phyloP scores from a whole-genome alignment of 352 stramenopile species.

The Aphanomyces stellatus region DNA sequence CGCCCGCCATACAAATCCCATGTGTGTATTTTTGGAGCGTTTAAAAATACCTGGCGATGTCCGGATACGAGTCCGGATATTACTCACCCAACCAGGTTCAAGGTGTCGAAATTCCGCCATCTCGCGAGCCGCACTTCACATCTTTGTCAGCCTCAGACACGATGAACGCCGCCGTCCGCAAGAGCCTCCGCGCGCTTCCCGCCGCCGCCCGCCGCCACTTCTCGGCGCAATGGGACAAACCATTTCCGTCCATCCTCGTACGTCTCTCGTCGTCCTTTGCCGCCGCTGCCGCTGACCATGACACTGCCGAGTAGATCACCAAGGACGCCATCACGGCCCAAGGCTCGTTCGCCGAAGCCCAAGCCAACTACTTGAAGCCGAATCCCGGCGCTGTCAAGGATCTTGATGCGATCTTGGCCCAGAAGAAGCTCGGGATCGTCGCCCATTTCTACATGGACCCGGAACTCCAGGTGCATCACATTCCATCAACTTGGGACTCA shows the following conservation, averaged over 20 bases:
- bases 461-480: constrained; percentile 85
- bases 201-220: background rate
- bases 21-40: no score
- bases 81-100: background rate
- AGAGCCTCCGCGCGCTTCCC: background rate
- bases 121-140: background rate
- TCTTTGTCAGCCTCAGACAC: background rate
- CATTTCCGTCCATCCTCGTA: constrained; percentile 74
- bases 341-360: constrained; percentile 82
- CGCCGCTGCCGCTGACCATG: background rate
- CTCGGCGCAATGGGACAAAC: constrained; percentile 42
- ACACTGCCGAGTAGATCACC: constrained; percentile 38
- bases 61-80: background rate
- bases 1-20: no score
- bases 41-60: background rate
- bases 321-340: constrained; percentile 63
- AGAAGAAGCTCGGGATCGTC: constrained; percentile 94
- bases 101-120: background rate
- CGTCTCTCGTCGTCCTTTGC: constrained; percentile 12
- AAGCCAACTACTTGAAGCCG: constrained; percentile 80
- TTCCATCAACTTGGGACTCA: background rate
- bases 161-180: background rate
- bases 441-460: constrained; percentile 99
- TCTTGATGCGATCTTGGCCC: constrained; percentile 76
- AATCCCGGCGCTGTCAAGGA: constrained; percentile 80